These are phyloP conservation scores for Erythrophleum ivorense DNA, from an alignment of 331 rosid genomes.

Conservation along the genomic window DNA sequence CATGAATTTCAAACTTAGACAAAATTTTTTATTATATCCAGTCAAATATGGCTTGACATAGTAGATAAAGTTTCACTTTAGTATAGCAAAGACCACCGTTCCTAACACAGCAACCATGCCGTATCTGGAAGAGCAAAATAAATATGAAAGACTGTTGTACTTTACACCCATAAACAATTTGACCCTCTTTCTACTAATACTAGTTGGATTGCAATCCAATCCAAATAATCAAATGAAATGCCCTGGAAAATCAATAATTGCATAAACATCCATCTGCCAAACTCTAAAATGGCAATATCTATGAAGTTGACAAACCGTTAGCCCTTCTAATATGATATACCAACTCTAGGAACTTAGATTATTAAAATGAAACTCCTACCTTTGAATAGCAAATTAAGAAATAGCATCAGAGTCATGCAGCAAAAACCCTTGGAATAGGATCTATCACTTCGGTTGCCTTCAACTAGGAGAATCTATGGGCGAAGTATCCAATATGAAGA, in stretches of 20 bases:
- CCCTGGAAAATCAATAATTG: neutral
- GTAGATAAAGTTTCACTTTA: neutral
- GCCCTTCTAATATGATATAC: constrained; percentile 10
- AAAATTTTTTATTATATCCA: neutral
- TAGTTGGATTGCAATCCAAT: too few species aligned
- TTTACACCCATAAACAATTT: too few species aligned
- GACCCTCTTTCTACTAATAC: neutral
- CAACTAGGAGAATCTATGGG: neutral
- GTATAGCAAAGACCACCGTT: neutral
- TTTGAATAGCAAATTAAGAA: neutral
- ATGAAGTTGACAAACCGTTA: neutral
- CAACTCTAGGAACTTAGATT: constrained; percentile 18
- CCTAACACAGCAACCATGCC: neutral
- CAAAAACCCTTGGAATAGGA: too few species aligned
- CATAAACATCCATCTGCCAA: neutral
- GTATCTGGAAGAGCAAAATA: neutral
- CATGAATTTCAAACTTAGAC: neutral
- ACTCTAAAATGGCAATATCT: neutral
- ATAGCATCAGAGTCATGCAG: neutral
- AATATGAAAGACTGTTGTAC: neutral
- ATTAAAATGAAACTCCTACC: neutral
- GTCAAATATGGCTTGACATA: neutral
- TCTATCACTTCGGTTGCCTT: neutral
- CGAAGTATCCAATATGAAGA: neutral
- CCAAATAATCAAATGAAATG: too few species aligned